These are phyloP conservation scores for Amauroascus verrucosus DNA, from an alignment of 2,329 filamentous ascomycete genomes.

Conservation along the genomic window DNA sequence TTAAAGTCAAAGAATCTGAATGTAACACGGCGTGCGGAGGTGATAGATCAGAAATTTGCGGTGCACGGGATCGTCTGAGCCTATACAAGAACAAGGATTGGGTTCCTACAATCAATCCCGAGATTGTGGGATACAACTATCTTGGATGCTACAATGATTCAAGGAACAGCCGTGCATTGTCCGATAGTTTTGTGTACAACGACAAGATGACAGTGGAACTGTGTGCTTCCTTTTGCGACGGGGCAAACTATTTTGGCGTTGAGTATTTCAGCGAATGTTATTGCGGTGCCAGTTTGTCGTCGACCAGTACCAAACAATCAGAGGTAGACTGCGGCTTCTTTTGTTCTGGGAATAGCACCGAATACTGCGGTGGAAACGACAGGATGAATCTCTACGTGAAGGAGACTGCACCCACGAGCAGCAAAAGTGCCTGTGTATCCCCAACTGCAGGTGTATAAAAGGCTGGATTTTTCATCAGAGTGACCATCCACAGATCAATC, in stretches of 20 bases:
- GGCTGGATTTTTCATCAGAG: no score
- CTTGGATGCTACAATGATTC: constrained; percentile 14
- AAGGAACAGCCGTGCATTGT: constrained; percentile 6
- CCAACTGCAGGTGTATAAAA: no score
- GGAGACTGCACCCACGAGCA: background rate
- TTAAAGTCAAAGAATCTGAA: constrained; percentile 2
- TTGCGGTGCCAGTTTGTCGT: constrained; percentile 11
- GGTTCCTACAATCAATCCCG: constrained; percentile 10
- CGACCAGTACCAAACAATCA: constrained; percentile 8
- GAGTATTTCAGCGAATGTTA: constrained; percentile 16
- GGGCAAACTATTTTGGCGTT: constrained; percentile 11
- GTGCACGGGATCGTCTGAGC: constrained; percentile 9
- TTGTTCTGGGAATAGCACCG: constrained; percentile 14
- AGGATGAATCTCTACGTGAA: constrained; percentile 13
- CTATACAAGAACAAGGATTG: constrained; percentile 13
- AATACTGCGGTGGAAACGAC: constrained; percentile 13
- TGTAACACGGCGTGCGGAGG: constrained; percentile 12
- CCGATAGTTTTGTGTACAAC: constrained; percentile 10
- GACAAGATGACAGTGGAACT: constrained; percentile 11
- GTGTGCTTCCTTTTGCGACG: constrained; percentile 12
- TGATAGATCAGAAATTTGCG: constrained; percentile 11
- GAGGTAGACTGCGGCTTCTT: constrained; percentile 13
- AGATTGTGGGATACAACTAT: constrained; percentile 12
- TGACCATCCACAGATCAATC: no score
- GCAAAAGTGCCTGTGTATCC: background rate